These are phyloP conservation scores for Starmerella apicola DNA, from an alignment of 805 yeast species.

Conservation along the genomic window DNA sequence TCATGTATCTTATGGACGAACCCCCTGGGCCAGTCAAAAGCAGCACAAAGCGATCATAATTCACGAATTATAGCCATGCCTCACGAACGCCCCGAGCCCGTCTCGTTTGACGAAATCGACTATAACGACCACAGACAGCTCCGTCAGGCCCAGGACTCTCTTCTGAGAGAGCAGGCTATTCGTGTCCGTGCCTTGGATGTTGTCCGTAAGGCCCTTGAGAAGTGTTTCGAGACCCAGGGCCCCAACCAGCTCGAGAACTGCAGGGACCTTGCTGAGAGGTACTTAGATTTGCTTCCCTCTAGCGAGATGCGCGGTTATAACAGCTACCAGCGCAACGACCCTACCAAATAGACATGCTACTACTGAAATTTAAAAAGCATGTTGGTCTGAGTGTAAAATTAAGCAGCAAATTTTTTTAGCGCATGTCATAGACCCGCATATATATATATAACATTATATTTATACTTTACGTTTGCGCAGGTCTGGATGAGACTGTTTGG, in stretches of 20 bases:
- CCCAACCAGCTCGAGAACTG: conserved; percentile 69
- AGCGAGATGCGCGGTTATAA: conserved; percentile 59
- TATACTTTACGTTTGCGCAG: too few species aligned
- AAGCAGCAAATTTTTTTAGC: background rate
- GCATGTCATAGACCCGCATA: background rate
- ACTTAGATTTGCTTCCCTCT: conserved; percentile 62
- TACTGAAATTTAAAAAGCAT: background rate
- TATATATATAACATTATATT: too few species aligned
- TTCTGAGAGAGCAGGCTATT: conserved; percentile 71
- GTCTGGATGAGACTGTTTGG: too few species aligned
- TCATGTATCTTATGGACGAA: too few species aligned
- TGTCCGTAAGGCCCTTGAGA: conserved; percentile 61
- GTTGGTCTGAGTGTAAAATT: background rate
- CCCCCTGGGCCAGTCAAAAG: background rate
- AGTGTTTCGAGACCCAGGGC: conserved; percentile 50
- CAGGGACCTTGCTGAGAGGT: conserved; percentile 54
- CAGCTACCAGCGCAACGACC: conserved; percentile 85
- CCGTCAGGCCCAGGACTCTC: conserved; percentile 60
- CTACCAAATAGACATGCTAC: conserved; percentile 40
- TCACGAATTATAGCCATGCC: conserved; percentile 15
- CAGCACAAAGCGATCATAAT: background rate
- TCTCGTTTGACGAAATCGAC: conserved; percentile 73
- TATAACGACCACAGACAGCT: conserved; percentile 53
- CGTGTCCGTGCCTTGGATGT: conserved; percentile 54
- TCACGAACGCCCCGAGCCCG: conserved; percentile 44